Percentiles rank a stretch among this genome's conserved stretches.
These are phyloP conservation scores for Testicularia cyperi DNA, from an alignment of 1,284 basidiomycete genomes.

Conservation along the genomic window DNA sequence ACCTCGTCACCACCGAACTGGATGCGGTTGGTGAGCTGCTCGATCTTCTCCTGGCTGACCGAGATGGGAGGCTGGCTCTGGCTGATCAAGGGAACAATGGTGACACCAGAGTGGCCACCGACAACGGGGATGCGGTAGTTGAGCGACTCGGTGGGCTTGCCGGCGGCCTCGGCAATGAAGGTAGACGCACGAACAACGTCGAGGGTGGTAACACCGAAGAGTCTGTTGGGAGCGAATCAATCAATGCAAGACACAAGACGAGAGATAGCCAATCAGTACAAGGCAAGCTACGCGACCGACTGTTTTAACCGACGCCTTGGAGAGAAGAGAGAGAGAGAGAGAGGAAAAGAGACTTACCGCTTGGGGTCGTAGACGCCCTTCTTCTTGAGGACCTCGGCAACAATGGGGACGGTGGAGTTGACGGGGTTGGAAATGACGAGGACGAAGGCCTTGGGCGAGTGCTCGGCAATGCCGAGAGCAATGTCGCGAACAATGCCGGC, in stretches of 20 bases:
- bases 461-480: slow-evolving; percentile 80
- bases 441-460: slow-evolving; percentile 86
- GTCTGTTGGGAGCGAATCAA: slow-evolving; percentile 23
- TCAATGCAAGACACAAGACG: too few relatives aligned
- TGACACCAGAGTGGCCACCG: slow-evolving; percentile 93
- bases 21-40: slow-evolving; percentile 77
- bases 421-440: slow-evolving; percentile 96
- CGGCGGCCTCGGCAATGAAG: slow-evolving; percentile 81
- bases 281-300: too few relatives aligned
- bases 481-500: slow-evolving; percentile 93
- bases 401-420: slow-evolving; percentile 94
- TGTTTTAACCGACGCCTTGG: too few relatives aligned
- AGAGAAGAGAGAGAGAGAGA: not conserved
- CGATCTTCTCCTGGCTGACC: slow-evolving; percentile 63
- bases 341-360: slow-evolving; percentile 59
- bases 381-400: slow-evolving; percentile 92
- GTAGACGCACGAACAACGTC: slow-evolving; percentile 96
- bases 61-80: slow-evolving; percentile 65
- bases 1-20: slow-evolving; percentile 92
- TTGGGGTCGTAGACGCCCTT: slow-evolving; percentile 82
- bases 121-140: slow-evolving; percentile 74
- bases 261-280: too few relatives aligned
- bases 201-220: slow-evolving; percentile 97
- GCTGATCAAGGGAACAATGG: slow-evolving; percentile 91
- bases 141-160: slow-evolving; percentile 67